Evolutionary conservation across 768 basidiomycete genomes (phyloP).

Genomic region (Gymnopilus dilepis): DNA sequence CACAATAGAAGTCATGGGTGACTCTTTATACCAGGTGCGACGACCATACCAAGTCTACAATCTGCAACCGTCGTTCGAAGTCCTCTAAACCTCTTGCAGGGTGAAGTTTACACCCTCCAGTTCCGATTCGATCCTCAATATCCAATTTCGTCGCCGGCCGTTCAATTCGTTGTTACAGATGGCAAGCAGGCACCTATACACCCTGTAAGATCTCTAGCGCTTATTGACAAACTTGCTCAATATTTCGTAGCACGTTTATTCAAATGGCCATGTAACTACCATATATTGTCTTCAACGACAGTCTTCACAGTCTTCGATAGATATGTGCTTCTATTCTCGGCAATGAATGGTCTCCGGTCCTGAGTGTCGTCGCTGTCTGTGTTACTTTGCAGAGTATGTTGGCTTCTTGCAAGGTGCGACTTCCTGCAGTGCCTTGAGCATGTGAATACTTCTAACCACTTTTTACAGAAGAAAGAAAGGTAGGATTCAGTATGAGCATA

Average conservation of each 20-base stretch:
- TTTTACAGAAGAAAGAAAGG: slow-evolving; percentile 41
- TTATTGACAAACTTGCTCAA: slow-evolving; percentile 1
- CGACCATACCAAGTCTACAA: background rate
- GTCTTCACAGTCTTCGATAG: slow-evolving; percentile 38
- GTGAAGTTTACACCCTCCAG: slow-evolving; percentile 76
- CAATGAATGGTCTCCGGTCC: slow-evolving; percentile 89
- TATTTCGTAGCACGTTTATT: slow-evolving; percentile 75
- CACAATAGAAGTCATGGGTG: slow-evolving; percentile 83
- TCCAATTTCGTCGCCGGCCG: slow-evolving; percentile 87
- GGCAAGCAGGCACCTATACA: slow-evolving; percentile 74
- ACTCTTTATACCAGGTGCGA: slow-evolving; percentile 74
- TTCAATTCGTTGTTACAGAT: slow-evolving; percentile 79
- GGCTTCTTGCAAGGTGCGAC: slow-evolving; percentile 82
- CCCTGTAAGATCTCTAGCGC: slow-evolving; percentile 57
- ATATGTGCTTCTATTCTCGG: slow-evolving; percentile 92
- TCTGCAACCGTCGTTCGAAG: background rate
- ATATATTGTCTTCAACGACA: background rate
- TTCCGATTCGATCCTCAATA: slow-evolving; percentile 85
- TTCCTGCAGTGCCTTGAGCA: background rate
- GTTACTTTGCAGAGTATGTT: slow-evolving; percentile 92
- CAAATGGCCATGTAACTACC: slow-evolving; percentile 77
- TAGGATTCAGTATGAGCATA: slow-evolving; percentile 8
- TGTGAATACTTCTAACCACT: background rate
- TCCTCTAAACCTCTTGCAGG: slow-evolving; percentile 44
- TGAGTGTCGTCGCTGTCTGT: slow-evolving; percentile 81